Evolutionary conservation across 2,329 filamentous ascomycete genomes (phyloP), one percentile per base, ranked within the genome.

Genomic region (Hortaea sp.): DNA sequence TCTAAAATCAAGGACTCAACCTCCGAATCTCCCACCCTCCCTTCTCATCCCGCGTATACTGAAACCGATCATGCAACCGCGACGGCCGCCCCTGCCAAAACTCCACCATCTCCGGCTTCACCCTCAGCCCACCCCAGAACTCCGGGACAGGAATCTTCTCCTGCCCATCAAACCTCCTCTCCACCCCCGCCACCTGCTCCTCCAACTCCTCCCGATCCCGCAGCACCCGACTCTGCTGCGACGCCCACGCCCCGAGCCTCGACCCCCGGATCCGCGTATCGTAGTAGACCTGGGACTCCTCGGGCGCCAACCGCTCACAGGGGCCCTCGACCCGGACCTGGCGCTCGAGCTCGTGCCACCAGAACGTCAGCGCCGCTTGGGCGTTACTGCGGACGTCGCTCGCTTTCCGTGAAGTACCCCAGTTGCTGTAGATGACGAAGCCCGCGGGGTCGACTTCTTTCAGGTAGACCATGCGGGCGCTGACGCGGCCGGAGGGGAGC

Each of bases 1-100:
- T 12, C 12, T 12, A 10, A 12, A 20, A 32, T 32, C 38, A 89
- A 12, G 86, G 86, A 60, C 85, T 89, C 63, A 89, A 64, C 58
- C 86, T 79, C 57, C 87, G 75, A 56, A 92, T 68, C 59, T 45
- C 67, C 67, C 55, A 62, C 64, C 64, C 12, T 57, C 65, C 7
- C 57, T 64, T 44, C 41, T 56, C 55, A 42, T 78, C 74, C 63
- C 77, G 81, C 46, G 80, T 79, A 68, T 95, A 97, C 51, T 82
- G 77, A 64, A 98, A 97, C 27, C 92, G 83, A 73, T 98, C 92
- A 69, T 98, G 92, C 66, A 98, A 69, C 49, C 92, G 76, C 68
- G 84, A 95, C 62, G 87, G 78, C 58, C 92, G 78, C 2, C 92
- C 92, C 73, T 95, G 89, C 79, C 92, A 98, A 65, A 98, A 98